Evolutionary conservation across 164 flowering plant genomes (phyloP), one percentile per base, ranked within the genome.

Genomic region (Kalanchoe fedtschenkoi): DNA sequence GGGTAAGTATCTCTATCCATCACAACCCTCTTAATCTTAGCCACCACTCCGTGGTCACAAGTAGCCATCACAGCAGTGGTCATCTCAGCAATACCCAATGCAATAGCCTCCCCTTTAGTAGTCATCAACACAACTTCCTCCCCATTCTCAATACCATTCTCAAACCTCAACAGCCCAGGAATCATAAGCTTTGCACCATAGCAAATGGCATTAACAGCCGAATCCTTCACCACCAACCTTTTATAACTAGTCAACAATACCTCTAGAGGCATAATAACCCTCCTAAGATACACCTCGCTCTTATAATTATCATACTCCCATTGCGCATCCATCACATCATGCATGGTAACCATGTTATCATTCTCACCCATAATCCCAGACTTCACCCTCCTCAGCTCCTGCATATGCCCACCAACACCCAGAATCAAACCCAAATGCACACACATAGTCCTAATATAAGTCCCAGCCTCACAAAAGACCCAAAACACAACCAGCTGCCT

Each of bases 1-100:
- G 93, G 89, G 42, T 87, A 87, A 10, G 89, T 87, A 57, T 87
- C 93, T 65, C 93, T 62, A 57, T 87, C 93, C 93, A 87, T 87
- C 58, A 87, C 93, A 32, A 87, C 93, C 77, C 93, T 79, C 81
- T 87, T 87, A 63, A 87, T 87, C 78, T 65, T 87, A 0, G 93
- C 93, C 58, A 87, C 93, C 11, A 78, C 82, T 17, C 89, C 89
- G 43, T 87, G 93, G 69, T 87, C 93, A 69, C 93, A 87, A 17
- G 93, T 84, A 0, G 89, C 89, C 85, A 87, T 87, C 14, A 87
- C 93, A 0, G 93, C 83, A 0, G 93, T 87, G 0, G 93, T 87
- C 93, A 87, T 87, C 73, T 87, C 86, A 0, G 93, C 86, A 39
- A 87, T 83, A 17, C 89, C 93, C 72, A 87, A 53, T 0, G 93